Evolutionary conservation across 352 stramenopile species (phyloP), one percentile per base, ranked within the genome.

Genomic region (Globisporangium mamillatum): DNA sequence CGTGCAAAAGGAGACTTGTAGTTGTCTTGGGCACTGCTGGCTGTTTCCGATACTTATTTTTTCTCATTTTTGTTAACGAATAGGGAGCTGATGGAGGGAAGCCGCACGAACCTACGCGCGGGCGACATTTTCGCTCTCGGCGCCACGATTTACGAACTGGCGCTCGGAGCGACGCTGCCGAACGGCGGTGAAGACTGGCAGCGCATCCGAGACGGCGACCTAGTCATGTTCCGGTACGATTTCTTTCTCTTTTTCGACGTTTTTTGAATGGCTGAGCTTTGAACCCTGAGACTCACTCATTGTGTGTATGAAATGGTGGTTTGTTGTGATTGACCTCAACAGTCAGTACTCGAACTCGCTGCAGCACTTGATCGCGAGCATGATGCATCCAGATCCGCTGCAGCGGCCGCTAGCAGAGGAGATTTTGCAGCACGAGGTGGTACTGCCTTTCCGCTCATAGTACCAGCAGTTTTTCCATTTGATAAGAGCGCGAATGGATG

Each of bases 321-420:
- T 12, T 63, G 52, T 69, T 52, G 22, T 10, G 24, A 32, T 6
- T 54, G 36, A 29, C 38, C 8, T 61, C n/a, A 29, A 34, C 73
- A 91, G 82, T 34, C 84, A 95, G 72, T 95, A 95, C 73, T 93
- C 88, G 27, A 95, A 92, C 76, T 93, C 88, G 48, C 73, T 95
- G 46, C 88, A 94, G 79, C 86, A 95, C 63, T 66, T 95, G 53
- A 92, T 94, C 58, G 84, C 82, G 25, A 91, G 78, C 66, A 93
- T 95, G 88, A 90, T 95, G 88, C 88, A 95, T 66, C 88, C 86
- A 16, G 88, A 95, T 55, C 84, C 84, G n/a, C 73, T 94, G 50
- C 84, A 93, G 61, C 83, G 88, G 24, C 88, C 88, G 50, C 79
- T 89, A 3, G 86, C 88, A 34, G 84, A 92, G 61, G 88, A 95